A percentile compares a stretch with the other conserved stretches of the same genome.
These are phyloP conservation scores for Ganoderma sinense DNA, from an alignment of 1,284 basidiomycete species.

Conservation along the genomic window DNA sequence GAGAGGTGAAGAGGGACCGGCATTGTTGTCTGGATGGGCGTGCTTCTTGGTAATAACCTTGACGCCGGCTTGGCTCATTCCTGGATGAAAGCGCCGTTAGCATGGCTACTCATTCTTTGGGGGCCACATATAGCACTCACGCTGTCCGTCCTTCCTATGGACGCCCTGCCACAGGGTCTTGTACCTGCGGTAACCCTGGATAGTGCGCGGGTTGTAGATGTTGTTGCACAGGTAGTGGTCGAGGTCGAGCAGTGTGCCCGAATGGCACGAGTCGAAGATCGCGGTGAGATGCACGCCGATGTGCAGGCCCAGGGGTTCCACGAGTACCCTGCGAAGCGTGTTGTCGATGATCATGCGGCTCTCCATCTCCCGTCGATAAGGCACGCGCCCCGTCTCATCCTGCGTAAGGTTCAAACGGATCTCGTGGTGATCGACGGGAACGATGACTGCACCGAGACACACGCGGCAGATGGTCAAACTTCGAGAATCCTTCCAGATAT, in stretches of 20 bases:
- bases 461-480: constrained; percentile 14
- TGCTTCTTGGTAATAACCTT: constrained; percentile 19
- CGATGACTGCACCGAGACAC: constrained; percentile 15
- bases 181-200: constrained; percentile 44
- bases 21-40: not conserved
- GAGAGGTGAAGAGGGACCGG: not conserved
- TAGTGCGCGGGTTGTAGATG: constrained; percentile 54
- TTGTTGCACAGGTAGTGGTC: constrained; percentile 54
- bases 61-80: constrained; percentile 16
- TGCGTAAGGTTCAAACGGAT: constrained; percentile 19
- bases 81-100: not conserved
- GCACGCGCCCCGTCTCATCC: not conserved
- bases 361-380: not conserved
- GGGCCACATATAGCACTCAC: constrained; percentile 9
- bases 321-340: constrained; percentile 47
- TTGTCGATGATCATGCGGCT: constrained; percentile 42
- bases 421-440: constrained; percentile 32
- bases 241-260: constrained; percentile 53
- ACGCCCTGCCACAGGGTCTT: constrained; percentile 22
- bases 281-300: constrained; percentile 49
- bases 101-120: not conserved
- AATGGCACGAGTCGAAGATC: constrained; percentile 58
- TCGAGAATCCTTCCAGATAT: constrained; percentile 9
- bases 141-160: constrained; percentile 15
- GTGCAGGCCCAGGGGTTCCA: constrained; percentile 45